Base-by-base conservation (phyloP, 495 filamentous ascomycete genomes). In the Lophiotrema nucula region DNA sequence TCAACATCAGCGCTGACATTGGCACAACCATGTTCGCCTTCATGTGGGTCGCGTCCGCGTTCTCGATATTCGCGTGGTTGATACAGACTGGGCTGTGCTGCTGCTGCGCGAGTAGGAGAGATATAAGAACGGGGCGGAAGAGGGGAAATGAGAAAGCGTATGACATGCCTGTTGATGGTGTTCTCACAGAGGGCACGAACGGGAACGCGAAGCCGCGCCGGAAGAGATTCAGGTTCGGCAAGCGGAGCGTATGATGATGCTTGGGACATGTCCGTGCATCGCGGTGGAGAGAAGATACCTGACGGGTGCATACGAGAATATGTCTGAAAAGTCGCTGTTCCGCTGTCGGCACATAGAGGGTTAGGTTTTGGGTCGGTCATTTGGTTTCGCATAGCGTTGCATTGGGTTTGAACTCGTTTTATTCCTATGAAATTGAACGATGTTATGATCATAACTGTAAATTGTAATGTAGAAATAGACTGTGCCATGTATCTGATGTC, bases 11-110 rank as follows among this genome's bases (percentile, higher is more conserved):
- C 6, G 88, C 87, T 3, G 70, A 78, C 12, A 66, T 96, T 4
- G 90, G 91, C 2, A 74, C 57, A 4, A 75, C 79, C 62, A 95
- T 97, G 90, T 81, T 95, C 66, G 85, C 76, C 0, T 95, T 95
- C 62, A 90, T 95, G 88, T 97, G 92, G 92, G 78, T 88, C 28
- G 90, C 85, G 0, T 76, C 81, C 0, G 86, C 72, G 0, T 86
- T 85, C 48, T 79, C 80, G 5, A 65, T 91, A 0, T 53, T 88
- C 43, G 84, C 83, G 0, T 93, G 86, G 63, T 67, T 89, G 12
- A 70, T 92, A 27, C 88, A 92, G 66, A 69, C 85, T 1, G 80
- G 83, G 2, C 76, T 89, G 72, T 85, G 83, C 63, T 96, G 91
- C 66, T 90, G 83, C 65, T 88, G 85, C 67, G 78, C 81, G 28